Evolutionary conservation across 352 stramenopile species (phyloP).

Genomic region (Blastocystis sp.): DNA sequence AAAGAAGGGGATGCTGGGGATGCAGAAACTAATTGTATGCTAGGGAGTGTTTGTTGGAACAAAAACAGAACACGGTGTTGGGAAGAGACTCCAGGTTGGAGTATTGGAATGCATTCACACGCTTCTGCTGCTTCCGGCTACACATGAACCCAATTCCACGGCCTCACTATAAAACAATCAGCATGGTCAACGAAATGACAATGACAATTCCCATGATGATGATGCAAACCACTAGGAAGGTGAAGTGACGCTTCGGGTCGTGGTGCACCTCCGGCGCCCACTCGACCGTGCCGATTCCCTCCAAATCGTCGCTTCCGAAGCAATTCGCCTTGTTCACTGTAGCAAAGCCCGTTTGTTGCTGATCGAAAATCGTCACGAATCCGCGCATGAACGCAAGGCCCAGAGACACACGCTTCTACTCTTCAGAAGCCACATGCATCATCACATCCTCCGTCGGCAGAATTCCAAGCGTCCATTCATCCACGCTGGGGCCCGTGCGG

Average conservation of each 20-base stretch:
- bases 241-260: neutral
- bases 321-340: constrained; percentile 33
- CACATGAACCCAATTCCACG: neutral
- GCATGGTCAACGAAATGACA: constrained; percentile 19
- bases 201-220: constrained; percentile 26
- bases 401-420: constrained; percentile 10
- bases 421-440: neutral
- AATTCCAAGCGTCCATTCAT: neutral
- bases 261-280: constrained; percentile 28
- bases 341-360: constrained; percentile 31
- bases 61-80: neutral
- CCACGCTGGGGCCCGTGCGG: neutral
- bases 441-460: constrained; percentile 7
- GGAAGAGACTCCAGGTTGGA: neutral
- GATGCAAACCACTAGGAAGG: constrained; percentile 6
- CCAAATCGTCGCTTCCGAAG: constrained; percentile 12
- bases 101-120: neutral
- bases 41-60: neutral
- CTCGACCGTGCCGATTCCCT: constrained; percentile 8
- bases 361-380: constrained; percentile 31
- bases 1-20: neutral
- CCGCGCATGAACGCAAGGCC: constrained; percentile 38
- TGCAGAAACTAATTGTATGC: neutral
- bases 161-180: constrained; percentile 18
- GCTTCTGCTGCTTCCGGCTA: constrained; percentile 14